phyloP scores from a whole-genome alignment of 257 asterid species.

The Capsicum rhomboideum region DNA sequence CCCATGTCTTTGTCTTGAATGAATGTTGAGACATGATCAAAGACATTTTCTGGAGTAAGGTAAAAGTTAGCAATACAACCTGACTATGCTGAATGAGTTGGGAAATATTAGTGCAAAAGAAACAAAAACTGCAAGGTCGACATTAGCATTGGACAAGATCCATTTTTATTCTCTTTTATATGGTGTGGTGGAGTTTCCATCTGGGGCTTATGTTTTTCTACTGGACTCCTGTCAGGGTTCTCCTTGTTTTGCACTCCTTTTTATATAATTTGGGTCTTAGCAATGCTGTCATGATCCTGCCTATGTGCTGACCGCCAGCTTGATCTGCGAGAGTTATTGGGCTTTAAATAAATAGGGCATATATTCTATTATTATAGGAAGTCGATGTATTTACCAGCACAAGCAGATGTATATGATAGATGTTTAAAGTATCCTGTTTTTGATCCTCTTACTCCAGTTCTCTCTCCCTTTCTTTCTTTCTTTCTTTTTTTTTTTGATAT shows the following conservation, averaged over 20 bases:
- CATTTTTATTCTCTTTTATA: neutral
- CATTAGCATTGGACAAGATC: neutral
- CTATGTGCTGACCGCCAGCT: neutral
- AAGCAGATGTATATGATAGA: neutral
- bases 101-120: neutral
- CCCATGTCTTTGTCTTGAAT: neutral
- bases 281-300: neutral
- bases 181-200: neutral
- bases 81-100: neutral
- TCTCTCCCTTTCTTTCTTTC: neutral
- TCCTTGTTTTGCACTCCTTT: neutral
- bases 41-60: neutral
- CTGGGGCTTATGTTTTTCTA: neutral
- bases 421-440: neutral
- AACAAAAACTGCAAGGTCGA: neutral
- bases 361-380: neutral
- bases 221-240: neutral
- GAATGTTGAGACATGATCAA: neutral
- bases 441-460: neutral
- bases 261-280: neutral
- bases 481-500: neutral
- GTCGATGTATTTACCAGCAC: neutral
- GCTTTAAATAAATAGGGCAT: neutral
- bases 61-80: neutral
- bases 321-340: neutral